These are phyloP conservation scores for Tulasnella sp. DNA, from an alignment of 768 basidiomycete species.

Conservation along the genomic window DNA sequence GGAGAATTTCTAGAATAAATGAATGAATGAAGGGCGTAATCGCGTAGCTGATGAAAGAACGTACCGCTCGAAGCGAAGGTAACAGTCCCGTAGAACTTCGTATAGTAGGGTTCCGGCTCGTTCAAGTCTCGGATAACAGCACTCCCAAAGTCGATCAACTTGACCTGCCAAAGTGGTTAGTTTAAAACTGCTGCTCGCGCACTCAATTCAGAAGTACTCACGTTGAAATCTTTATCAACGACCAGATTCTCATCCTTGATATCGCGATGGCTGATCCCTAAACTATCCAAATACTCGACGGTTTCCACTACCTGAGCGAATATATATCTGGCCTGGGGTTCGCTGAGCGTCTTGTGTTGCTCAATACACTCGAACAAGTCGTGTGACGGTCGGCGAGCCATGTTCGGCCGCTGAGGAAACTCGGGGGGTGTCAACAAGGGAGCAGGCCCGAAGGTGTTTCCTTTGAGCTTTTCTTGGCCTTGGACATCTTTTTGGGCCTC, in stretches of 20 bases:
- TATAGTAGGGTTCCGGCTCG: conserved; percentile 52
- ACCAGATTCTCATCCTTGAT: conserved; percentile 35
- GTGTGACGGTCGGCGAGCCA: conserved; percentile 62
- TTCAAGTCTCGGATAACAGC: conserved; percentile 61
- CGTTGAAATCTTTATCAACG: conserved; percentile 41
- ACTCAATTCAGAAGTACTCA: conserved; percentile 15
- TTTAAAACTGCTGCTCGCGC: neutral
- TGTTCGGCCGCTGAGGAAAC: conserved; percentile 29
- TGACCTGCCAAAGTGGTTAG: conserved; percentile 43
- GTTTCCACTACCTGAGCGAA: conserved; percentile 82
- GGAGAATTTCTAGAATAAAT: conserved; percentile 27
- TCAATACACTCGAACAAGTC: conserved; percentile 96
- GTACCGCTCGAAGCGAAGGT: conserved; percentile 22
- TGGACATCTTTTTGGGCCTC: too few relatives aligned
- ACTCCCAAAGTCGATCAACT: conserved; percentile 92
- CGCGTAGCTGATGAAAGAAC: neutral
- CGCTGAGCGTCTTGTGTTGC: conserved; percentile 67
- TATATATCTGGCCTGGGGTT: conserved; percentile 66
- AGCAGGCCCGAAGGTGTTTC: too few relatives aligned
- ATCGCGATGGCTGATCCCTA: conserved; percentile 31
- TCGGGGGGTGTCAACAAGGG: neutral
- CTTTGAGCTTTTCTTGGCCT: too few relatives aligned
- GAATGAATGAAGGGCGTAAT: neutral
- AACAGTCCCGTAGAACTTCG: conserved; percentile 42
- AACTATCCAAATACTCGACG: conserved; percentile 51